A percentile compares a stretch with the other conserved stretches of the same genome.
Conservation (phyloP, 495 filamentous ascomycete species). For the Lepraria neglecta region DNA sequence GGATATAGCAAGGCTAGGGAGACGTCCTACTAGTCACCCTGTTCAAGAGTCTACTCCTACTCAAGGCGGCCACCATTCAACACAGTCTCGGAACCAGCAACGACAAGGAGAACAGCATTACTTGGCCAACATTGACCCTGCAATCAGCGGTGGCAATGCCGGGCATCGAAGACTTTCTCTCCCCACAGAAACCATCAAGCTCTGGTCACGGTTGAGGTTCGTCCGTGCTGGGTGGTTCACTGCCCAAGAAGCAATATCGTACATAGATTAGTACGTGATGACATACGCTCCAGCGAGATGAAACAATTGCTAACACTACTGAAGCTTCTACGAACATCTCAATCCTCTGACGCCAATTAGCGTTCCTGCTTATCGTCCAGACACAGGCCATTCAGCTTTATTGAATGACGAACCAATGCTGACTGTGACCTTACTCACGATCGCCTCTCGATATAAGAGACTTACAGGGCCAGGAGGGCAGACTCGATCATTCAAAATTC, state of each 20-base stretch:
- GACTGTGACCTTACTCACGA: constrained; percentile 81
- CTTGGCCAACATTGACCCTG: constrained; percentile 21
- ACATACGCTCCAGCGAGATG: neutral
- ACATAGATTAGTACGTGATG: constrained; percentile 73
- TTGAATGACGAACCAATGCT: constrained; percentile 88
- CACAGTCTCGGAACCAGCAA: neutral
- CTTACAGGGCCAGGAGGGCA: constrained; percentile 73
- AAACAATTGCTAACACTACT: neutral
- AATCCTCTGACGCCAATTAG: constrained; percentile 88
- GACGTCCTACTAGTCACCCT: constrained; percentile 20
- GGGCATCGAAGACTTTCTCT: neutral
- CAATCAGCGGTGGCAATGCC: constrained; percentile 23
- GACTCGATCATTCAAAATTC: constrained; percentile 83
- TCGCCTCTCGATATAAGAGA: constrained; percentile 76
- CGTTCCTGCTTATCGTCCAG: constrained; percentile 72
- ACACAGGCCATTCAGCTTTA: constrained; percentile 64
- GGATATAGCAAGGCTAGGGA: constrained; percentile 8
- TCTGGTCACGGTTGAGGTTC: constrained; percentile 86
- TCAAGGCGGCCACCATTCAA: constrained; percentile 27
- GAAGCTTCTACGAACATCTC: constrained; percentile 80
- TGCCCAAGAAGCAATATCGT: constrained; percentile 81
- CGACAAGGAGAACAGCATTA: constrained; percentile 30
- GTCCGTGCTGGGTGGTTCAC: constrained; percentile 96
- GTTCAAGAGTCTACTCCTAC: neutral
- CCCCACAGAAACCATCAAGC: constrained; percentile 58